These are phyloP conservation scores for Panicum hallii DNA, from an alignment of 202 grass and related monocot species.

Conservation along the genomic window DNA sequence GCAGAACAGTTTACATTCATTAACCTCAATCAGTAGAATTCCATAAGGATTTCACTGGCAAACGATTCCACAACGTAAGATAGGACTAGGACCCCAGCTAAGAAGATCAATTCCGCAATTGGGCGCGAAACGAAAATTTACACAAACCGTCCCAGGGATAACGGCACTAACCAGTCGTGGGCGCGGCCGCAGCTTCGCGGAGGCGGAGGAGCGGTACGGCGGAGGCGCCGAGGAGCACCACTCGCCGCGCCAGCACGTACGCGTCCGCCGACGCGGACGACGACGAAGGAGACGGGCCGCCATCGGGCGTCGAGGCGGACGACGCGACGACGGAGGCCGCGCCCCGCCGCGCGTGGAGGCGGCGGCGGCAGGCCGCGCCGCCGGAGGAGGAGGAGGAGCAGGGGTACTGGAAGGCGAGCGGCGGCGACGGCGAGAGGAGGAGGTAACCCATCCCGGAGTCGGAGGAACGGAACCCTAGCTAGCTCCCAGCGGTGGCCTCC, in stretches of 20 bases:
- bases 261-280: not conserved
- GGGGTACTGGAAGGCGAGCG: slow-evolving; percentile 18
- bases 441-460: slow-evolving; percentile 48
- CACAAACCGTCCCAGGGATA: not conserved
- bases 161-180: slow-evolving; percentile 54
- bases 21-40: not conserved
- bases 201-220: slow-evolving; percentile 77
- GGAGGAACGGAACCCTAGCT: slow-evolving; percentile 12
- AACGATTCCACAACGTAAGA: not conserved
- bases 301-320: slow-evolving; percentile 38
- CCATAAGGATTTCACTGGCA: not conserved
- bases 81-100: not conserved
- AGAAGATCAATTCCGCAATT: not conserved
- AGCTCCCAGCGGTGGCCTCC: not conserved
- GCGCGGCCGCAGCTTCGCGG: slow-evolving; percentile 52
- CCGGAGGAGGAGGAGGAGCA: not conserved
- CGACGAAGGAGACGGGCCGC: slow-evolving; percentile 20
- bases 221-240: slow-evolving; percentile 71
- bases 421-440: slow-evolving; percentile 42
- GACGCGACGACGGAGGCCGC: slow-evolving; percentile 9
- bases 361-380: not conserved
- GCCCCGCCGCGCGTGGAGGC: slow-evolving; percentile 24
- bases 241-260: slow-evolving; percentile 62
- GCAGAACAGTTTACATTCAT: not conserved
- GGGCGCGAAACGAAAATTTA: slow-evolving; percentile 16